A percentile compares a stretch with the other conserved stretches of the same genome.
Evolutionary conservation across 345 rosid genomes (phyloP).

Genomic region (Arabidopsis thaliana): DNA sequence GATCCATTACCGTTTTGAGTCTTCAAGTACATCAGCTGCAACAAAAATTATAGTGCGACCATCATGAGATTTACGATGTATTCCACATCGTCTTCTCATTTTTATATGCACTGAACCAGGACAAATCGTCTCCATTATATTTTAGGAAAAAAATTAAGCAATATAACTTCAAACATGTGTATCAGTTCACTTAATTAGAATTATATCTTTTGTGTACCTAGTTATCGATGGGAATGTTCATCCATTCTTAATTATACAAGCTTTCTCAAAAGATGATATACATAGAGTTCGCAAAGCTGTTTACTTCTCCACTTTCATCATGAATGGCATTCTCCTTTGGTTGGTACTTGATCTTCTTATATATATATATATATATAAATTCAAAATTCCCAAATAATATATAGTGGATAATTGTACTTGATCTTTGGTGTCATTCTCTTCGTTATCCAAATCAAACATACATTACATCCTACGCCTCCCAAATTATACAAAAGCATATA

Average conservation of each 20-base stretch:
- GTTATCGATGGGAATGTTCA: background rate
- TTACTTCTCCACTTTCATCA: background rate
- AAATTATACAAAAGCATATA: no score
- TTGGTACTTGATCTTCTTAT: background rate
- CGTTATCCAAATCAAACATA: background rate
- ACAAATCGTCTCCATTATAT: no score
- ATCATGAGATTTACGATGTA: no score
- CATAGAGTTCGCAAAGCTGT: background rate
- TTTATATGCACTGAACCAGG: no score
- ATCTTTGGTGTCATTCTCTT: background rate
- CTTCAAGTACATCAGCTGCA: no score
- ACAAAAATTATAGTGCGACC: no score
- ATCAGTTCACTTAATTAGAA: no score
- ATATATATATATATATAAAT: background rate
- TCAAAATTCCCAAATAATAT: background rate
- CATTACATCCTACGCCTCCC: background rate
- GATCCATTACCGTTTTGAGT: no score
- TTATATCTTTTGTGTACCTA: background rate
- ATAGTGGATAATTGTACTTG: background rate
- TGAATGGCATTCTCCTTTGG: background rate
- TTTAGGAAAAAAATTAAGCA: no score
- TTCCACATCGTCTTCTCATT: no score
- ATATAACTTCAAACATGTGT: no score
- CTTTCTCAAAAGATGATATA: background rate
- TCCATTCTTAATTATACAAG: background rate